Base-by-base conservation (phyloP, 441 rosid species). In the Jatropha multifida region DNA sequence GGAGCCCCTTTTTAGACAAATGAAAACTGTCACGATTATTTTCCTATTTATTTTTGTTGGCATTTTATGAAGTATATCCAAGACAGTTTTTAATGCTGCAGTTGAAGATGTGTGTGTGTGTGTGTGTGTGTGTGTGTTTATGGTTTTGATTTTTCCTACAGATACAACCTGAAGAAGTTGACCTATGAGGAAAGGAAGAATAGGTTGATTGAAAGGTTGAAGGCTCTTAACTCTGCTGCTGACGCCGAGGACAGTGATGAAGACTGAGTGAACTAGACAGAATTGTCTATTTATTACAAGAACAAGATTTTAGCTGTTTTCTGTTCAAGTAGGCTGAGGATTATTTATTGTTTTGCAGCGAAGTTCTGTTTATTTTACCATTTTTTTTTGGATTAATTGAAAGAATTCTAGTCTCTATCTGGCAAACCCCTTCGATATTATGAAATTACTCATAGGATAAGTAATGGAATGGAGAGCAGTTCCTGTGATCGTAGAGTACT, bases 151-250 rank as follows among this genome's bases (percentile, higher is more conserved):
- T 55, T 65, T 59, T 27, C 54, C 37, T 2, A 63, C 86, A 89
- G 93, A 73, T 86, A 80, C 86, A 89, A 87, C 79, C 78, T 84
- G 80, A 90, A 85, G 88, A 92, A 86, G 75, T 81, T 92, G 48
- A 92, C 95, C 1, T 92, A 87, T 2, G 97, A 93, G 40, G 92
- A 93, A 64, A 90, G 94, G 82, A 93, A 84, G 78, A 81, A 79
- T 14, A 89, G 85, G 81, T 83, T 92, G 90, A 83, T 91, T 5
- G 93, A 88, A 73, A 80, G 94, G 69, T 71, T 93, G 65, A 76
- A 74, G 42, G 87, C 90, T 72, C 89, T 93, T 64, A 93, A 93
- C 76, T 83, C 89, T 0, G 96, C 92, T 1, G 92, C 76, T 26
- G 96, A 80, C 32, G 32, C 32, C 0, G 89, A 74, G 0, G 92